Evolutionary conservation across 495 filamentous ascomycete species (phyloP).

Genomic region (Penicillium coprophilum): DNA sequence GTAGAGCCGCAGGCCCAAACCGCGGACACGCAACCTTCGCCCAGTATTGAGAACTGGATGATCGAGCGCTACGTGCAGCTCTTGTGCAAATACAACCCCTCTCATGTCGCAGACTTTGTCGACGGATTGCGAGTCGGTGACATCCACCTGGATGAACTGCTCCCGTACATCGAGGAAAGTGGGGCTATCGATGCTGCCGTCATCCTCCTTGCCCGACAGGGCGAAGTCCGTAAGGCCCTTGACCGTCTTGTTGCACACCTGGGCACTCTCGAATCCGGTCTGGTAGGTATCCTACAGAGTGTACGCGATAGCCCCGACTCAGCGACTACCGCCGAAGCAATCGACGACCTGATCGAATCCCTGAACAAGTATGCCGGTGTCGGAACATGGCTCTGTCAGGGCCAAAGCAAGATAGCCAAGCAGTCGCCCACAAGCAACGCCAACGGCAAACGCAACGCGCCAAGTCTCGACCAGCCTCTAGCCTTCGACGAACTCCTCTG

Average conservation of each 20-base stretch:
- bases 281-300: conserved; percentile 68
- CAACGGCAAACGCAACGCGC: conserved; percentile 36
- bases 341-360: conserved; percentile 63
- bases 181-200: conserved; percentile 93
- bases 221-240: conserved; percentile 81
- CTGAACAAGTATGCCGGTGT: conserved; percentile 86
- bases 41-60: conserved; percentile 51
- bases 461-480: conserved; percentile 59
- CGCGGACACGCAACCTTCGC: conserved; percentile 34
- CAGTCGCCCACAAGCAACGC: conserved; percentile 32
- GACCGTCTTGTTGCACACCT: conserved; percentile 77
- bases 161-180: conserved; percentile 83
- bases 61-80: conserved; percentile 85
- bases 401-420: conserved; percentile 69
- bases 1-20: conserved; percentile 62
- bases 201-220: conserved; percentile 85
- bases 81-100: conserved; percentile 79
- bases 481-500: conserved; percentile 79
- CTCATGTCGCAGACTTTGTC: conserved; percentile 84
- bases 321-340: conserved; percentile 52
- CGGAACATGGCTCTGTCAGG: conserved; percentile 93
- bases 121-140: conserved; percentile 75
- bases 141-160: conserved; percentile 73
- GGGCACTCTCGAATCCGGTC: conserved; percentile 70
- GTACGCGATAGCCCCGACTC: conserved; percentile 55